Base-by-base conservation (phyloP, 352 stramenopile genomes). In the Phytophthora pini region DNA sequence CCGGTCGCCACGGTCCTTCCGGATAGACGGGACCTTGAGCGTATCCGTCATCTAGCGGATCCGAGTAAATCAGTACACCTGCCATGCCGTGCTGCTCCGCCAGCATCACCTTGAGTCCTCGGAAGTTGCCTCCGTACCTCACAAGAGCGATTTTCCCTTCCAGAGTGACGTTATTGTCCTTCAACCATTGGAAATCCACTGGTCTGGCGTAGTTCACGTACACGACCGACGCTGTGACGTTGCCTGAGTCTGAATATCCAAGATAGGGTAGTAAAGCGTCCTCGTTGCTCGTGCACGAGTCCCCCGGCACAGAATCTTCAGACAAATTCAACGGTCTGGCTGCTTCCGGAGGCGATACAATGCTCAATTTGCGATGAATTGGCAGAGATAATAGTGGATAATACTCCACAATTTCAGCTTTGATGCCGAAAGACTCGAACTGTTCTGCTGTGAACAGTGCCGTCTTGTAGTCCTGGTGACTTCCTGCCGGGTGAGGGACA, bases 141-240 rank as follows among this genome's bases (percentile, higher is more conserved):
- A 90, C 74, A 1, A 98, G 51, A 8, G 93, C 92, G 49, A 98
- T 93, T 53, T 87, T 94, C 24, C 82, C 85, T 24, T 86, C 55
- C 15, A 98, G 61, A 4, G 76, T 80, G 53, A 98, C 78, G 47
- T 89, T 89, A 2, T 81, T 62, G 2, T 65, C 59, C 55, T 84
- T 66, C 1, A 98, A 78, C 58, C 70, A 91, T 39, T 93, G 69
- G 59, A 97, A 97, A 64, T 98, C 92, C 41, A 67, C 55, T 3
- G 77, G 90, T n/a, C 73, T 62, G 0, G 86, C 92, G 57, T 94
- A 94, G 68, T 98, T 97, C 20, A 87, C 90, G 66, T 97, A 98
- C 51, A 98, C 88, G 0, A 95, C 63, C 0, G 84, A 65, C 5
- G 71, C 75, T n/a, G 74, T 87, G 34, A 95, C 74, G 57, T 92